phyloP scores from a whole-genome alignment of 345 rosid genomes.

The Gossypium rotundifolium region DNA sequence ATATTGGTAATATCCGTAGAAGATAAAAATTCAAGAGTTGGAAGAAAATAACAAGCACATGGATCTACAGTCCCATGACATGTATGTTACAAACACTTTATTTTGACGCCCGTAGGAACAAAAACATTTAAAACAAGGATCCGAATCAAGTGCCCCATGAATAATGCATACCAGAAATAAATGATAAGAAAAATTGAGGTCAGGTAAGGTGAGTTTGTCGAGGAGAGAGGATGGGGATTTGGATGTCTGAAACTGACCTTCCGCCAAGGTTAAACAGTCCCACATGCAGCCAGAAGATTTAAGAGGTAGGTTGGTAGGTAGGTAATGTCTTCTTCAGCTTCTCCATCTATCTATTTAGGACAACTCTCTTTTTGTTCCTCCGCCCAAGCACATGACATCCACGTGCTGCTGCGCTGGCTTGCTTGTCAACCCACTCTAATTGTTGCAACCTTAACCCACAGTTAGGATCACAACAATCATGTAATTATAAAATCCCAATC shows the following conservation, averaged over 20 bases:
- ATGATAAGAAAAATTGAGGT: neutral
- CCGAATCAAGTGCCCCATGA: neutral
- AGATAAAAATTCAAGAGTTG: neutral
- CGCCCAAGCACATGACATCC: slow-evolving; percentile 52
- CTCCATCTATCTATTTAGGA: neutral
- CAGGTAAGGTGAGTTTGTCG: neutral
- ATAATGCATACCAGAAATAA: neutral
- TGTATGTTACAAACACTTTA: neutral
- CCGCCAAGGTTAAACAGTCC: slow-evolving; percentile 23
- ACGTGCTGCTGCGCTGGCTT: slow-evolving; percentile 33
- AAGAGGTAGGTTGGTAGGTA: slow-evolving; percentile 21
- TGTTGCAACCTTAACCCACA: neutral
- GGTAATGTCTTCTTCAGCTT: neutral
- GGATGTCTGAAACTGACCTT: slow-evolving; percentile 11
- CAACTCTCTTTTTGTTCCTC: neutral
- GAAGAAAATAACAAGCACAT: neutral
- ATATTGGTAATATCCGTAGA: neutral
- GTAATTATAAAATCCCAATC: neutral
- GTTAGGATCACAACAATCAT: neutral
- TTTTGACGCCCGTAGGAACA: neutral
- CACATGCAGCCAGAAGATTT: slow-evolving; percentile 14
- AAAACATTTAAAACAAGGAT: neutral
- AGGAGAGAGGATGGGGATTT: neutral
- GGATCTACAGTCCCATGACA: neutral
- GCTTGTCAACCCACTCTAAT: slow-evolving; percentile 4